Conservation (phyloP, 2,329 filamentous ascomycete species). For the Stagonosporopsis rhizophila region DNA sequence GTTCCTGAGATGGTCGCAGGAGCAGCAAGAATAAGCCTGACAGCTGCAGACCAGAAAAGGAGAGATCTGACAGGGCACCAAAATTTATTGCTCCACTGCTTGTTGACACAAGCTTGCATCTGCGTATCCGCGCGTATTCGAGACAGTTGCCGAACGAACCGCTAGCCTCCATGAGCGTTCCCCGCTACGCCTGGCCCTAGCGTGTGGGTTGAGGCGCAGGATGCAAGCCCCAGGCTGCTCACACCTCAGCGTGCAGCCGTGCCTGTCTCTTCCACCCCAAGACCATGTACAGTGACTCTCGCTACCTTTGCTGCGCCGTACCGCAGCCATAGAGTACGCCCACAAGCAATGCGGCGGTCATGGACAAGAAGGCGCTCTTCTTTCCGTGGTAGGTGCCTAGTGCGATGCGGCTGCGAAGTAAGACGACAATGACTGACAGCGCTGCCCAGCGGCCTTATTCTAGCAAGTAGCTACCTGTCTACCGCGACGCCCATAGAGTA, state of each 20-base stretch:
- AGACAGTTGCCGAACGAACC: conserved; percentile 18
- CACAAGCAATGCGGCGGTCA: conserved; percentile 42
- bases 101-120: not conserved
- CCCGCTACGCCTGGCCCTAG: conserved; percentile 20
- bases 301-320: conserved; percentile 30
- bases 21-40: conserved; percentile 7
- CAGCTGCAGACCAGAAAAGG: not conserved
- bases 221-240: conserved; percentile 16
- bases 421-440: conserved; percentile 27
- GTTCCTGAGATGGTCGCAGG: conserved; percentile 19
- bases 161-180: conserved; percentile 11
- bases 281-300: conserved; percentile 16
- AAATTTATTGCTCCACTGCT: not conserved
- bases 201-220: conserved; percentile 22
- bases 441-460: conserved; percentile 42
- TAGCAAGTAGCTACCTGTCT: conserved; percentile 44
- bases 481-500: conserved; percentile 38
- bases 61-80: not conserved
- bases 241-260: conserved; percentile 8
- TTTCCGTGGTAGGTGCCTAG: conserved; percentile 40
- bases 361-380: conserved; percentile 47
- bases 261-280: conserved; percentile 10
- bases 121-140: conserved; percentile 17
- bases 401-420: not conserved
- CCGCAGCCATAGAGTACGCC: conserved; percentile 30